These are phyloP conservation scores for Stagonosporopsis cucurbitacearum DNA, from an alignment of 2,329 filamentous ascomycete species.

Conservation along the genomic window DNA sequence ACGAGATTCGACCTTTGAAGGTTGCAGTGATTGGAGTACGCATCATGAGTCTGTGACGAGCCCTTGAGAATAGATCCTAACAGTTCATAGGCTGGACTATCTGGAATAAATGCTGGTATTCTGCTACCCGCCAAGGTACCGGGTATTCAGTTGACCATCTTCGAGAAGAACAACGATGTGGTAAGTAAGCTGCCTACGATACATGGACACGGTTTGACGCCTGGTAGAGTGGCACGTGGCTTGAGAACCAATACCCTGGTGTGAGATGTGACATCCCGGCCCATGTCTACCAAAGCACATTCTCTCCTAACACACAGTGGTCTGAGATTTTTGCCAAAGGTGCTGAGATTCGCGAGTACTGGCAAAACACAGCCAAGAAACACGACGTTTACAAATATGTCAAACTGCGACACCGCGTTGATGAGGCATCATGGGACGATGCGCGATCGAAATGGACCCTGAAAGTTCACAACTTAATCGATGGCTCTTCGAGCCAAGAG, in stretches of 20 bases:
- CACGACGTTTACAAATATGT: slow-evolving; percentile 50
- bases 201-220: neutral
- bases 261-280: slow-evolving; percentile 43
- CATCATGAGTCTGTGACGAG: neutral
- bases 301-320: slow-evolving; percentile 54
- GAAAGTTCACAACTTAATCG: slow-evolving; percentile 61
- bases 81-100: slow-evolving; percentile 58
- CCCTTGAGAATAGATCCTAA: neutral
- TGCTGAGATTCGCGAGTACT: slow-evolving; percentile 53
- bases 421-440: slow-evolving; percentile 50
- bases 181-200: slow-evolving; percentile 19
- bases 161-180: slow-evolving; percentile 55
- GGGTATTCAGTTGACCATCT: slow-evolving; percentile 63
- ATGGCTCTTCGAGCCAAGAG: slow-evolving; percentile 27
- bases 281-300: slow-evolving; percentile 52
- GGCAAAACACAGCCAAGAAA: slow-evolving; percentile 49
- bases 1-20: slow-evolving; percentile 43
- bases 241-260: slow-evolving; percentile 47
- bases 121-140: slow-evolving; percentile 74
- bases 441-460: slow-evolving; percentile 63
- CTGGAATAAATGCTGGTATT: slow-evolving; percentile 69
- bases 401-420: slow-evolving; percentile 48
- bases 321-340: slow-evolving; percentile 51
- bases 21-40: slow-evolving; percentile 65
- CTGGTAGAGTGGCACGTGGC: slow-evolving; percentile 41